Evolutionary conservation across 306 rosid species (phyloP).

Genomic region (Parietaria judaica): DNA sequence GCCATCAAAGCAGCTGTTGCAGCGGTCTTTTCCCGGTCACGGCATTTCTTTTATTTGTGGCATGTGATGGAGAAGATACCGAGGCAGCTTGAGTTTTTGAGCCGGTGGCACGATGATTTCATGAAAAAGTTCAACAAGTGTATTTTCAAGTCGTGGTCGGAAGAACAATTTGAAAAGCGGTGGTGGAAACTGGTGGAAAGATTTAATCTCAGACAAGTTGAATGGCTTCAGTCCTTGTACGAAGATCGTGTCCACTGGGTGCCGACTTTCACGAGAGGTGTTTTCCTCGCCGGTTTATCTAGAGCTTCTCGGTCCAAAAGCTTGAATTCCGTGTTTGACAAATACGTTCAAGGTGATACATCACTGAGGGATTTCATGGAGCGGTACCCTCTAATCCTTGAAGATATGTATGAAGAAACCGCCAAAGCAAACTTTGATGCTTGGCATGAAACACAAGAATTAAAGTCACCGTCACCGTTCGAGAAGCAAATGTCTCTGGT

Average conservation of each 20-base stretch:
- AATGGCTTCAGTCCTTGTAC: conserved; percentile 30
- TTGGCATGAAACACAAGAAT: conserved; percentile 35
- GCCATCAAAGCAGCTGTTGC: conserved; percentile 33
- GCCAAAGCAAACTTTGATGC: conserved; percentile 38
- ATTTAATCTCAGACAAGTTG: conserved; percentile 26
- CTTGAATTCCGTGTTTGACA: conserved; percentile 32
- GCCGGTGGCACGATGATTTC: conserved; percentile 29
- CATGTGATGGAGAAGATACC: conserved; percentile 38
- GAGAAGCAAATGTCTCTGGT: conserved; percentile 36
- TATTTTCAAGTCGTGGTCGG: conserved; percentile 39
- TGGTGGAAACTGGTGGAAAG: conserved; percentile 35
- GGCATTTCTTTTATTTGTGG: conserved; percentile 46
- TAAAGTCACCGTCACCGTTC: conserved; percentile 46
- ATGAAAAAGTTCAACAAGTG: conserved; percentile 33
- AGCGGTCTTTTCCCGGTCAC: conserved; percentile 31
- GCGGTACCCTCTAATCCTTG: conserved; percentile 19
- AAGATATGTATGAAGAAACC: conserved; percentile 38
- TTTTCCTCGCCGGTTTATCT: conserved; percentile 35
- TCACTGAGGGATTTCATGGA: conserved; percentile 33
- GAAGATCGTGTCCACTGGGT: conserved; percentile 34
- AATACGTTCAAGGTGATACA: conserved; percentile 35
- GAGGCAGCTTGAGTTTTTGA: conserved; percentile 31
- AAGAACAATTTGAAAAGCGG: conserved; percentile 32
- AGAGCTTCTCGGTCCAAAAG: conserved; percentile 30
- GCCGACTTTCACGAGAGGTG: conserved; percentile 31